Percentiles rank a stretch among this genome's conserved stretches.
These are phyloP conservation scores for Fusarium stilboides DNA, from an alignment of 2,329 filamentous ascomycete species.

Conservation along the genomic window DNA sequence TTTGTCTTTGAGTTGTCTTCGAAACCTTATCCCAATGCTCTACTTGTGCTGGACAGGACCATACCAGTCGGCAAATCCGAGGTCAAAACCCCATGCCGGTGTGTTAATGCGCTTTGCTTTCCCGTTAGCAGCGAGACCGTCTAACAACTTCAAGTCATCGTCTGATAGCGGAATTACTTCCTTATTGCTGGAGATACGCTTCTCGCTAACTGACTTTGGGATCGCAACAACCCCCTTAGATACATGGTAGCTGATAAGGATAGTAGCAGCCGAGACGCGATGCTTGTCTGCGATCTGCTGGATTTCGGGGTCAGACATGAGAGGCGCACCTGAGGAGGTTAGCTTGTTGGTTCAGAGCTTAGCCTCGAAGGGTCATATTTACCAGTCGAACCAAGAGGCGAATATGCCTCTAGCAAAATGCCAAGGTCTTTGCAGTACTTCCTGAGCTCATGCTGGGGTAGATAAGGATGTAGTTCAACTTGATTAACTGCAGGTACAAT, in stretches of 20 bases:
- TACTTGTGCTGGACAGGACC: not conserved
- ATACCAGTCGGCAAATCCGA: conserved; percentile 55
- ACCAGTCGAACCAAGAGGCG: conserved; percentile 34
- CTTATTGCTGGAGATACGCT: conserved; percentile 39
- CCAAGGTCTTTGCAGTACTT: conserved; percentile 7
- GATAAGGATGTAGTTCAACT: conserved; percentile 15
- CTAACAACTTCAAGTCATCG: conserved; percentile 30
- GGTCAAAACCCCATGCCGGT: conserved; percentile 53
- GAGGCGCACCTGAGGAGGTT: not conserved
- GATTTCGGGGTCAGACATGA: conserved; percentile 18
- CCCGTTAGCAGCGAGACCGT: conserved; percentile 48
- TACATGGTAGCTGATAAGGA: conserved; percentile 44
- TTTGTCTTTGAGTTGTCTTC: no score
- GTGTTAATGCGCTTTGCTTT: conserved; percentile 55
- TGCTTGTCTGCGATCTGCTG: conserved; percentile 42
- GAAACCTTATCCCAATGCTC: no score
- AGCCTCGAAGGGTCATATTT: not conserved
- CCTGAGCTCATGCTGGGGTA: conserved; percentile 9
- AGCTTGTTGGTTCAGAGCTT: not conserved
- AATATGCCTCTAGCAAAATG: conserved; percentile 14
- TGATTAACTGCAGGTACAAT: conserved; percentile 10
- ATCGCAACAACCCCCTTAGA: conserved; percentile 40
- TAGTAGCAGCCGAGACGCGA: conserved; percentile 38
- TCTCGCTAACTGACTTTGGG: conserved; percentile 43
- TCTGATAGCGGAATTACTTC: conserved; percentile 29